Evolutionary conservation across 176 grass and related monocot species (phyloP).

Genomic region (Saccharum spontaneum): DNA sequence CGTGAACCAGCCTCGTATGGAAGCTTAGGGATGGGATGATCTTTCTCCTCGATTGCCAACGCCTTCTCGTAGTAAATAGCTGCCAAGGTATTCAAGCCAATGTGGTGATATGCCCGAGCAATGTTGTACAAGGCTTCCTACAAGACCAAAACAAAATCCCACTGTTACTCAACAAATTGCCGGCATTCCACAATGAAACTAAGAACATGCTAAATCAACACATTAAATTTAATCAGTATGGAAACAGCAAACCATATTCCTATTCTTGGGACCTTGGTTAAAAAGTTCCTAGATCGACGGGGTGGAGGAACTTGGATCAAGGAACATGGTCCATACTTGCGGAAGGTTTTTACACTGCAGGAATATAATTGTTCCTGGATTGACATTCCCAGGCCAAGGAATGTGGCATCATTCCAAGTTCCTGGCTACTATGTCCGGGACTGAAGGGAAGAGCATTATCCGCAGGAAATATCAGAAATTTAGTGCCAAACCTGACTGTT

Average conservation of each 20-base stretch:
- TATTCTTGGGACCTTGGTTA: neutral
- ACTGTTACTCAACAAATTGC: neutral
- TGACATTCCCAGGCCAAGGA: neutral
- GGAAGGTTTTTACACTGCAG: neutral
- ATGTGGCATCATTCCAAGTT: neutral
- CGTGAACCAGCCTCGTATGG: slow-evolving; percentile 53
- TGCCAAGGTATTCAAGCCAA: slow-evolving; percentile 77
- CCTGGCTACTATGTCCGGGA: neutral
- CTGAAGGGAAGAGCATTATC: neutral
- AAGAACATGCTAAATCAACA: neutral
- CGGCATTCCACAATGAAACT: neutral
- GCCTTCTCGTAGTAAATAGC: slow-evolving; percentile 89
- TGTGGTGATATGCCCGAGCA: slow-evolving; percentile 85
- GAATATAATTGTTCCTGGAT: neutral
- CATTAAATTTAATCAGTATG: neutral
- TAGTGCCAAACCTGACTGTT: slow-evolving; percentile 64
- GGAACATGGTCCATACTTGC: neutral
- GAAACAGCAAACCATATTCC: neutral
- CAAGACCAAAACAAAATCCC: slow-evolving; percentile 20
- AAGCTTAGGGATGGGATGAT: slow-evolving; percentile 71
- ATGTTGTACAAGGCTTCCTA: slow-evolving; percentile 93
- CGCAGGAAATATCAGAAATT: neutral
- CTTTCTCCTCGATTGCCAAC: slow-evolving; percentile 55
- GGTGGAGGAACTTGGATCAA: neutral
- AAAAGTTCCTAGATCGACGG: neutral